These are phyloP conservation scores for Rhododendron simsii DNA, from an alignment of 148 eudicot species.

Conservation along the genomic window DNA sequence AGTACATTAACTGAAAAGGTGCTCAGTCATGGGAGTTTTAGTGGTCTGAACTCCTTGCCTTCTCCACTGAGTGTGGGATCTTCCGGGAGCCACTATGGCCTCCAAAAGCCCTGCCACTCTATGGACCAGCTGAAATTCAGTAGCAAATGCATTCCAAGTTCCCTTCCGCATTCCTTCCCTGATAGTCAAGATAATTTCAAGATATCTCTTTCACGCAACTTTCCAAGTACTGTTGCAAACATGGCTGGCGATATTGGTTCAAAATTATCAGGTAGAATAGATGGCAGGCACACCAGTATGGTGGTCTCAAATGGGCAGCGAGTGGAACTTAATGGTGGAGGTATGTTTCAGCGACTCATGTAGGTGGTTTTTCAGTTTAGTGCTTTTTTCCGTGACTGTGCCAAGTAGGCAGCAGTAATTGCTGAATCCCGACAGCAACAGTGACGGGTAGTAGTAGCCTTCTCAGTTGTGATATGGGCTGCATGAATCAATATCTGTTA, in stretches of 20 bases:
- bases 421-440: neutral
- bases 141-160: constrained; percentile 26
- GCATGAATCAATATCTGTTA: neutral
- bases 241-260: constrained; percentile 24
- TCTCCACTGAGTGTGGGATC: constrained; percentile 38
- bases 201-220: constrained; percentile 19
- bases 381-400: neutral
- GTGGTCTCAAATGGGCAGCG: constrained; percentile 36
- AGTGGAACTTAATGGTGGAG: constrained; percentile 36
- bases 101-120: constrained; percentile 28
- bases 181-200: constrained; percentile 26
- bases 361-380: neutral
- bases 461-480: neutral
- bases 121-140: constrained; percentile 30
- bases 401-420: neutral
- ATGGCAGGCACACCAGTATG: constrained; percentile 25
- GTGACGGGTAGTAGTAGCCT: neutral
- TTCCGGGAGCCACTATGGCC: constrained; percentile 35
- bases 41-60: constrained; percentile 31
- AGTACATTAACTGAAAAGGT: constrained; percentile 23
- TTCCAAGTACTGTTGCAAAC: constrained; percentile 26
- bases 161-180: constrained; percentile 49
- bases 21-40: constrained; percentile 32
- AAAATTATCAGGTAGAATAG: constrained; percentile 23
- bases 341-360: constrained; percentile 25